These are phyloP conservation scores for Paxillus ammoniavirescens DNA, from an alignment of 768 basidiomycete genomes.

Conservation along the genomic window DNA sequence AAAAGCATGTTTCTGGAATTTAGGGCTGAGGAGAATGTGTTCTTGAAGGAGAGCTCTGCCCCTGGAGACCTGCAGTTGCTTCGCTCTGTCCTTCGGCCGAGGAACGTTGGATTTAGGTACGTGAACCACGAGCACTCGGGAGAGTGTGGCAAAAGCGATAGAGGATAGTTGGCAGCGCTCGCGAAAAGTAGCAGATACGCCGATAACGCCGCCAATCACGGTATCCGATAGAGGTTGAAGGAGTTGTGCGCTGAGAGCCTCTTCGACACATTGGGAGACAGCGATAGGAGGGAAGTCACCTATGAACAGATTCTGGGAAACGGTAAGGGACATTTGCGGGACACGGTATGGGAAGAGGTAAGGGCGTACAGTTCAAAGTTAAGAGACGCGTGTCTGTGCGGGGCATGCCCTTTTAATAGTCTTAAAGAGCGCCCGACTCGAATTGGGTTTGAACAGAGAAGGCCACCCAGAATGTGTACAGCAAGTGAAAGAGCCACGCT, in stretches of 20 bases:
- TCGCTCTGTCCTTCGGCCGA: not conserved
- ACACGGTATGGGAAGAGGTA: not conserved
- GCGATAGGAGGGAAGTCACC: slow-evolving; percentile 21
- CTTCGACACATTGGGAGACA: slow-evolving; percentile 28
- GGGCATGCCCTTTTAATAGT: not conserved
- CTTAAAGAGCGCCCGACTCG: not conserved
- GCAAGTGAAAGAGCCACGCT: not conserved
- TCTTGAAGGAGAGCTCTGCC: slow-evolving; percentile 28
- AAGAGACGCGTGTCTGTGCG: not conserved
- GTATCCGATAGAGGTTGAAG: slow-evolving; percentile 32
- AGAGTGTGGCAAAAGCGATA: slow-evolving; percentile 40
- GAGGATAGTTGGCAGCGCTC: slow-evolving; percentile 31
- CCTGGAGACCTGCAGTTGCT: not conserved
- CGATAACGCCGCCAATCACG: slow-evolving; percentile 25
- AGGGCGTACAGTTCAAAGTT: not conserved
- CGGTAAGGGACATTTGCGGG: slow-evolving; percentile 14
- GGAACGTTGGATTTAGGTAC: slow-evolving; percentile 17
- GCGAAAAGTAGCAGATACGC: slow-evolving; percentile 44
- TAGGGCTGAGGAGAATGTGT: slow-evolving; percentile 29
- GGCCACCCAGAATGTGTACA: not conserved
- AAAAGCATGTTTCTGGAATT: slow-evolving; percentile 38
- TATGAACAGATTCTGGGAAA: slow-evolving; percentile 37
- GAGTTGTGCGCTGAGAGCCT: slow-evolving; percentile 18
- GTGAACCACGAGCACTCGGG: slow-evolving; percentile 35
- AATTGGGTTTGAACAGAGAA: not conserved